Conservation (phyloP, 257 asterid species). For the Solanum chmielewskii region DNA sequence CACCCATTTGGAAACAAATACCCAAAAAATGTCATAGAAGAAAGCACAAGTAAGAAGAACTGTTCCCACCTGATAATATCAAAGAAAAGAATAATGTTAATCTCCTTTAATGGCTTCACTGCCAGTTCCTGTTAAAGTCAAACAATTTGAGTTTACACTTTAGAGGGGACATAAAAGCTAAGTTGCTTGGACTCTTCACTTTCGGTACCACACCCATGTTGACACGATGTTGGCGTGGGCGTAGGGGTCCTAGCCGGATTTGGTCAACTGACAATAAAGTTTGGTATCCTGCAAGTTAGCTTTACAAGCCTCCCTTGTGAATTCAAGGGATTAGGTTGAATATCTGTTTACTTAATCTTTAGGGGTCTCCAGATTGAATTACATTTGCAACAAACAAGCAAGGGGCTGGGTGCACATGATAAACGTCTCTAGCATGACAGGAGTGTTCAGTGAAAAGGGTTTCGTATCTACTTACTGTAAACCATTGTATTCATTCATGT, state of each 20-base stretch:
- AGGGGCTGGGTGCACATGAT: background rate
- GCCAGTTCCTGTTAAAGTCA: background rate
- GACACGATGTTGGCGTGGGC: background rate
- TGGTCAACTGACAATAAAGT: background rate
- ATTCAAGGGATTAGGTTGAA: background rate
- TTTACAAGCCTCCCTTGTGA: background rate
- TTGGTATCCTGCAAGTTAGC: background rate
- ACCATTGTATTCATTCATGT: background rate
- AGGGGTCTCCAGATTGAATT: background rate
- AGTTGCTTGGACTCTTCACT: background rate
- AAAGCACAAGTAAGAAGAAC: slow-evolving; percentile 86
- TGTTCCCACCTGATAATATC: slow-evolving; percentile 75
- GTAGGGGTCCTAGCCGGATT: background rate
- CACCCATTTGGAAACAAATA: slow-evolving; percentile 77
- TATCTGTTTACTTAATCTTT: background rate
- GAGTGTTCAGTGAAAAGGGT: background rate
- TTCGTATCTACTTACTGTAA: background rate
- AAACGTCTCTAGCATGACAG: background rate
- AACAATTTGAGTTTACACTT: background rate
- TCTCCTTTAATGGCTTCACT: background rate
- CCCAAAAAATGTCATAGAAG: slow-evolving; percentile 95
- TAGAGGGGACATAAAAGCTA: background rate
- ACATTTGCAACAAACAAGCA: background rate
- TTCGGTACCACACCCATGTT: background rate
- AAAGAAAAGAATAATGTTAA: background rate